phyloP scores from a whole-genome alignment of 179 eudicot genomes.

The Silene coronaria region DNA sequence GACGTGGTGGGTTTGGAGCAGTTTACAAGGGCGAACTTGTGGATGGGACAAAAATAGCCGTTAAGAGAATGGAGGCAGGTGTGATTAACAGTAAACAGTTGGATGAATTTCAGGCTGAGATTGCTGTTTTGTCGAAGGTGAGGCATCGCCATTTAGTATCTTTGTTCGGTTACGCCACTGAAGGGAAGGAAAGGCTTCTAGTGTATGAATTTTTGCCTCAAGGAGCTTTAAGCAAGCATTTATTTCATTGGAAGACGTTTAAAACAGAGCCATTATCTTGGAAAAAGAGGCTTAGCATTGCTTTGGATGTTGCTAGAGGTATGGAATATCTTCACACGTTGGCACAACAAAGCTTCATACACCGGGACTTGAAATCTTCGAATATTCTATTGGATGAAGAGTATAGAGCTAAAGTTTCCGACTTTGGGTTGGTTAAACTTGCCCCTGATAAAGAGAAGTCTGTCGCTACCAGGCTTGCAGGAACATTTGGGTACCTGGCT shows the following conservation, averaged over 20 bases:
- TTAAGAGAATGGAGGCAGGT: conserved; percentile 60
- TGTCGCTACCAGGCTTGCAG: conserved; percentile 42
- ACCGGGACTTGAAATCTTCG: conserved; percentile 47
- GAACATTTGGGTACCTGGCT: conserved; percentile 51
- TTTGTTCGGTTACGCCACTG: conserved; percentile 41
- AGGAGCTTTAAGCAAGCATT: conserved; percentile 48
- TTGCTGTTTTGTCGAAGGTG: conserved; percentile 46
- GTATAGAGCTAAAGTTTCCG: conserved; percentile 47
- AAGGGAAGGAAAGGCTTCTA: conserved; percentile 46
- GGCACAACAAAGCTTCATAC: conserved; percentile 49
- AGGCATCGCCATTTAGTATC: conserved; percentile 53
- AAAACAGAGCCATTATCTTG: conserved; percentile 45
- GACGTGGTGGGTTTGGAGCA: conserved; percentile 58
- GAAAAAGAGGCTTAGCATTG: conserved; percentile 43
- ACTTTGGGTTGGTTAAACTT: conserved; percentile 47
- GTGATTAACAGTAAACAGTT: conserved; percentile 37
- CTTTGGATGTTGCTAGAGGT: conserved; percentile 58
- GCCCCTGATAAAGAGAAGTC: conserved; percentile 43
- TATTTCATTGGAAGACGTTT: conserved; percentile 42
- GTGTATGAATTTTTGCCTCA: conserved; percentile 52
- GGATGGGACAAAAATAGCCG: conserved; percentile 54
- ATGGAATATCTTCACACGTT: conserved; percentile 56
- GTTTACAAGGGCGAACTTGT: conserved; percentile 48
- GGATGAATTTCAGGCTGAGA: conserved; percentile 53
- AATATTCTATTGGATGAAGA: conserved; percentile 45